phyloP scores from a whole-genome alignment of 202 grass and related monocot genomes.

The Setaria viridis region DNA sequence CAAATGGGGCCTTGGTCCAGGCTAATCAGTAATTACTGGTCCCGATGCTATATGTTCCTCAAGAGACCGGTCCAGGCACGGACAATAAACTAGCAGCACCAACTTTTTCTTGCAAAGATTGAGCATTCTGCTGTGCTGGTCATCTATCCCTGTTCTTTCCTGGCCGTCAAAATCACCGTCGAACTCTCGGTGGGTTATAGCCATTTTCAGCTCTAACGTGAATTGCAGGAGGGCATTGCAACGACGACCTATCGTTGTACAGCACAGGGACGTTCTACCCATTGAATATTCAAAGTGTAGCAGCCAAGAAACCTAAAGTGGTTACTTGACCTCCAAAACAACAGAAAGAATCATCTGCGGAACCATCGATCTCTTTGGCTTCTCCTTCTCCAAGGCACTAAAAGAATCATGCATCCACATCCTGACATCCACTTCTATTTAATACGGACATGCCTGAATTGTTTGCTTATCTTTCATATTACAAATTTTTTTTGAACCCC shows the following conservation, averaged over 20 bases:
- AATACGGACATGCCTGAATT: neutral
- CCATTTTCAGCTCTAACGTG: constrained; percentile 4
- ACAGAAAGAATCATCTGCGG: neutral
- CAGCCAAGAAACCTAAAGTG: constrained; percentile 12
- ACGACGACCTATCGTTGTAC: neutral
- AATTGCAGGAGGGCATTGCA: constrained; percentile 20
- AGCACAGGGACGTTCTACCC: constrained; percentile 38
- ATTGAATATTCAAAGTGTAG: constrained; percentile 16
- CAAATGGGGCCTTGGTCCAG: neutral
- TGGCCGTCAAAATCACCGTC: constrained; percentile 27
- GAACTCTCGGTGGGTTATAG: neutral
- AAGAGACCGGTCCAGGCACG: constrained; percentile 7
- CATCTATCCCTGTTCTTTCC: neutral
- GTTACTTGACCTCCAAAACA: constrained; percentile 42
- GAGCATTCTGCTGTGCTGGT: neutral
- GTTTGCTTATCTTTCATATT: neutral
- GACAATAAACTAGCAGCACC: neutral
- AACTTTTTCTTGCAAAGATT: neutral
- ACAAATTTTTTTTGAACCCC: no score
- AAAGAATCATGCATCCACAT: neutral
- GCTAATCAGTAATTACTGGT: neutral
- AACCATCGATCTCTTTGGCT: neutral
- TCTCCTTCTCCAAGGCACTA: neutral
- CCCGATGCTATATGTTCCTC: neutral
- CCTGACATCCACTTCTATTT: neutral